phyloP scores from a whole-genome alignment of 2,329 filamentous ascomycete species.

The Ambrosiella cleistominuta region DNA sequence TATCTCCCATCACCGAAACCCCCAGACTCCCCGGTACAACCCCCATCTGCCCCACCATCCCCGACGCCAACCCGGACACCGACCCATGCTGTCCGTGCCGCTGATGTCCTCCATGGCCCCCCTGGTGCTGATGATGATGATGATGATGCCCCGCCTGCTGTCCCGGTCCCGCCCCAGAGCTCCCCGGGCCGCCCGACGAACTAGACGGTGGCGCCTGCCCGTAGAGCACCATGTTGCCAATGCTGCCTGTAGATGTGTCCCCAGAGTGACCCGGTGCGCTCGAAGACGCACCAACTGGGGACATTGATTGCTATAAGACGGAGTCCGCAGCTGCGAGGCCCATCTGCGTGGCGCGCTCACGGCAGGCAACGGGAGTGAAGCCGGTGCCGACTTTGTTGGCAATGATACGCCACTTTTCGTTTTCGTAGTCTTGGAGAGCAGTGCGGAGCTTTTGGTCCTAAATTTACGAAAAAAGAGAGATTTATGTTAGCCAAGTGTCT shows the following conservation, averaged over 20 bases:
- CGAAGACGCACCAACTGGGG: conserved; percentile 30
- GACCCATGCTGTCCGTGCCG: neutral
- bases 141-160: conserved; percentile 17
- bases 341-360: conserved; percentile 57
- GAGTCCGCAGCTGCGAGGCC: conserved; percentile 25
- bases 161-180: neutral
- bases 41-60: neutral
- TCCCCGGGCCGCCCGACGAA: neutral
- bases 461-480: neutral
- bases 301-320: conserved; percentile 36
- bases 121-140: neutral
- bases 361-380: conserved; percentile 73
- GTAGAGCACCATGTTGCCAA: neutral
- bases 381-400: conserved; percentile 80
- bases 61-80: neutral
- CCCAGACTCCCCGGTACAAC: neutral
- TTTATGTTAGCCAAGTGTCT: neutral
- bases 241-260: conserved; percentile 2
- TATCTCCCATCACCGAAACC: neutral
- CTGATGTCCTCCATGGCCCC: neutral
- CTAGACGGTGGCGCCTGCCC: conserved; percentile 12
- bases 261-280: conserved; percentile 27
- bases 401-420: conserved; percentile 84
- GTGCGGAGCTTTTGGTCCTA: conserved; percentile 62
- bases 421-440: conserved; percentile 69